phyloP scores from a whole-genome alignment of 2,329 filamentous ascomycete species.

The Microdochium trichocladiopsis region DNA sequence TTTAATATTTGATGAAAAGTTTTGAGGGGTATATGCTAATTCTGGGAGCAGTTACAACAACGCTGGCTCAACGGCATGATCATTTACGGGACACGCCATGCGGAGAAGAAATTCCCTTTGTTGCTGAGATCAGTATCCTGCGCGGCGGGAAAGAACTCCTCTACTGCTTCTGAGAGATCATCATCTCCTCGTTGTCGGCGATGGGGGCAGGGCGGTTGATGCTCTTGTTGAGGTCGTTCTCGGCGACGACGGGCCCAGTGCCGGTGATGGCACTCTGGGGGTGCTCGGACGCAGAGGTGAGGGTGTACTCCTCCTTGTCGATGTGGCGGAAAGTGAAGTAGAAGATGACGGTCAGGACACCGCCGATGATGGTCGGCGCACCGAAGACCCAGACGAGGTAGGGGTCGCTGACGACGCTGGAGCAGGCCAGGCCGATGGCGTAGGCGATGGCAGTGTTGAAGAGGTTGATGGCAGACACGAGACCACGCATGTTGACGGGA shows the following conservation, averaged over 20 bases:
- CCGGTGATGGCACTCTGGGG: slow-evolving; percentile 37
- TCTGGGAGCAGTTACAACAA: too few relatives aligned
- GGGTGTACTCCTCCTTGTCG: slow-evolving; percentile 19
- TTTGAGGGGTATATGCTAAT: too few relatives aligned
- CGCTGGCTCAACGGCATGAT: too few relatives aligned
- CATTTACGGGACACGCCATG: too few relatives aligned
- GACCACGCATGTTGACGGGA: slow-evolving; percentile 71
- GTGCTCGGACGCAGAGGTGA: slow-evolving; percentile 44
- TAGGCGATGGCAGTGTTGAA: slow-evolving; percentile 65
- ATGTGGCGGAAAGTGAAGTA: slow-evolving; percentile 19
- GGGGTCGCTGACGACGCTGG: slow-evolving; percentile 24
- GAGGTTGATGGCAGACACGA: slow-evolving; percentile 64
- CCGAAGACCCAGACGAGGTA: slow-evolving; percentile 41
- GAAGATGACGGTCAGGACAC: slow-evolving; percentile 15
- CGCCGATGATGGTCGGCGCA: slow-evolving; percentile 21
- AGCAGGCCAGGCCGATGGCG: slow-evolving; percentile 50
- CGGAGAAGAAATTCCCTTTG: too few relatives aligned
- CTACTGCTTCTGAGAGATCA: slow-evolving; percentile 25
- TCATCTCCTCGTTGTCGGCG: slow-evolving; percentile 23
- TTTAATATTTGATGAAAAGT: too few relatives aligned
- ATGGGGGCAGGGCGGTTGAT: slow-evolving; percentile 20
- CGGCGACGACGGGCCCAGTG: slow-evolving; percentile 30
- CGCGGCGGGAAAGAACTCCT: too few relatives aligned
- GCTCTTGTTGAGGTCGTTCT: slow-evolving; percentile 30
- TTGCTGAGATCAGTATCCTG: too few relatives aligned